Percentiles rank a stretch among this genome's conserved stretches.
Conservation (phyloP, 2,329 filamentous ascomycete genomes). For the Ophiostoma montium region DNA sequence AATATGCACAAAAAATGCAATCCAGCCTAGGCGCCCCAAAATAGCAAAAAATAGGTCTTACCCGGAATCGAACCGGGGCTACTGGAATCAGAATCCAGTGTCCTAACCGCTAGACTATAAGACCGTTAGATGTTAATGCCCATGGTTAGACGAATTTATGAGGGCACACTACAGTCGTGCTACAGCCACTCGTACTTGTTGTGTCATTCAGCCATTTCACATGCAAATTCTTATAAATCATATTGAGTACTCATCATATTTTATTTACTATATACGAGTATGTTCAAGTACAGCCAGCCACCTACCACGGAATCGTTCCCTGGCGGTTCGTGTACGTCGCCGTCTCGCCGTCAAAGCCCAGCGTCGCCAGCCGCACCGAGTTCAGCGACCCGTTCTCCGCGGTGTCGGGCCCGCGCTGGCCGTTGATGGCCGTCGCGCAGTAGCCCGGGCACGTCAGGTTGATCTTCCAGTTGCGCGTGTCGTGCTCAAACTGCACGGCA, state of each 20-base stretch:
- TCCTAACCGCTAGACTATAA: slow-evolving; percentile 4
- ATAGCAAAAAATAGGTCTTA: not conserved
- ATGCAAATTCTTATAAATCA: too few species aligned
- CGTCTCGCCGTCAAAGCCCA: slow-evolving; percentile 18
- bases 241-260: too few species aligned
- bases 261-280: too few species aligned
- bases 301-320: slow-evolving; percentile 13
- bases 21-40: too few species aligned
- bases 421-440: slow-evolving; percentile 20
- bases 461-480: slow-evolving; percentile 18
- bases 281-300: not conserved
- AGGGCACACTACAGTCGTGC: too few species aligned
- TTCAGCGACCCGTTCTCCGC: slow-evolving; percentile 18
- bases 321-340: slow-evolving; percentile 17
- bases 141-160: not conserved
- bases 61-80: slow-evolving; percentile 4
- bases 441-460: slow-evolving; percentile 25
- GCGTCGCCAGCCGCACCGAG: slow-evolving; percentile 20
- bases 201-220: too few species aligned
- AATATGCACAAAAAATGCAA: not conserved
- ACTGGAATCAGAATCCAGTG: slow-evolving; percentile 4
- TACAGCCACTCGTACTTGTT: too few species aligned
- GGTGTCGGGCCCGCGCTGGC: slow-evolving; percentile 8
- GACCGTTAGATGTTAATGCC: not conserved
- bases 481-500: slow-evolving; percentile 17